Evolutionary conservation across 2,329 filamentous ascomycete genomes (phyloP), one percentile per base, ranked within the genome.

Genomic region (Beauveria pseudobassiana): DNA sequence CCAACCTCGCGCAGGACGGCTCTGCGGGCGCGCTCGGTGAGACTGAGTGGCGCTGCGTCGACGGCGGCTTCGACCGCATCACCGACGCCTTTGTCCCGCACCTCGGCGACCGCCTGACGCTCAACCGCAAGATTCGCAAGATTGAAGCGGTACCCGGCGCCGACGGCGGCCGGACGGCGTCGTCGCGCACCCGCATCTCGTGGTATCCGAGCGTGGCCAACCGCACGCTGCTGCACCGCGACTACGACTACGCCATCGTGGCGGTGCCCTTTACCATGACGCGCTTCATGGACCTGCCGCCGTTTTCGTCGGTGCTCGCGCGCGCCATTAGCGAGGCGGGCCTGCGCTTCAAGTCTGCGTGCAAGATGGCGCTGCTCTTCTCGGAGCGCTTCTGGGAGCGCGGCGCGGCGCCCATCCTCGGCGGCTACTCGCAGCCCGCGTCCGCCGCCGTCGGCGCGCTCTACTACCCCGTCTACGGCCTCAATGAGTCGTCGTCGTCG

Each of bases 381-480:
- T 64, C 63, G 5, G 65, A 68, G 18, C 70, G 72, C 3, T 73
- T 73, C 66, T 73, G 72, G 72, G 72, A 73, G 53, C 64, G 67
- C 8, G 69, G 69, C 5, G 64, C 68, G 2, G 60, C 62, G 20
- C 71, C 69, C 20, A 73, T 73, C 51, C 69, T 70, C 5, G 71
- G 71, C 9, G 71, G 71, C 2, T 73, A 71, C 48, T 70, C 70
- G 14, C 65, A 67, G 0, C 70, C 74, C 12, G 69, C 71, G 53
- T 63, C 69, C 1, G 49, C 68, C 1, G 70, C 72, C 1, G 65
- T 75, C 42, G 73, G 72, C 1, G 67, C 57, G 5, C 68, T 74
- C 8, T 75, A 72, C 61, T 75, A 75, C 51, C 73, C 73, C 4
- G 72, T 70, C 0, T 75, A 69, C 50, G 72, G 73, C 18, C 66